Conservation (phyloP, 2,329 filamentous ascomycete genomes). For the Acrodontium crateriforme region DNA sequence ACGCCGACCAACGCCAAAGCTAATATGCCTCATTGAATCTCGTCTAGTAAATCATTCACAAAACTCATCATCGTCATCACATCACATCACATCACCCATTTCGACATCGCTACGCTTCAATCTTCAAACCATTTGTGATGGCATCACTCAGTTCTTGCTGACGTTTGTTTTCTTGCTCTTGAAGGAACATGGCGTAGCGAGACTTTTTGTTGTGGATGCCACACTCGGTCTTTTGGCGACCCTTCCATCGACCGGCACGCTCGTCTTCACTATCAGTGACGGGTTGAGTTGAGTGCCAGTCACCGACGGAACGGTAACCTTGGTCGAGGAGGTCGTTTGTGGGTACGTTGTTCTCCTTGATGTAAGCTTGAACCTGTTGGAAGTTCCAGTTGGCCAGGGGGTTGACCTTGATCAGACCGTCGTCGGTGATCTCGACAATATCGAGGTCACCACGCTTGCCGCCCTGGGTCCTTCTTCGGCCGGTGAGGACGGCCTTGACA, state of each 20-base stretch:
- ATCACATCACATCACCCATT: conserved; percentile 1
- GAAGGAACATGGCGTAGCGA: conserved; percentile 74
- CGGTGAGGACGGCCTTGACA: conserved; percentile 83
- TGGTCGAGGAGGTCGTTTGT: conserved; percentile 84
- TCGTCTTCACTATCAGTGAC: conserved; percentile 88
- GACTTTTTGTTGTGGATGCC: conserved; percentile 98
- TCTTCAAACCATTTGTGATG: conserved; percentile 20
- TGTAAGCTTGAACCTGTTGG: conserved; percentile 74
- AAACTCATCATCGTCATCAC: conserved; percentile 5
- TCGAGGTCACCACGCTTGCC: conserved; percentile 81
- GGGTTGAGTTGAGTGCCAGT: conserved; percentile 93
- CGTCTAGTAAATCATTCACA: no score
- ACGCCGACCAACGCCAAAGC: conserved; percentile 32
- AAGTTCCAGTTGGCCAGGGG: conserved; percentile 92
- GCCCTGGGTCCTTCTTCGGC: conserved; percentile 80
- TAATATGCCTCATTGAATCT: conserved; percentile 27
- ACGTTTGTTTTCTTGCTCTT: conserved; percentile 57
- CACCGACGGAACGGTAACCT: conserved; percentile 96
- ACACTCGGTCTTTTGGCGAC: conserved; percentile 89
- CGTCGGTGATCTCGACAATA: conserved; percentile 85
- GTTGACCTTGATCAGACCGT: conserved; percentile 92
- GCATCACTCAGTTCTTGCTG: conserved; percentile 37
- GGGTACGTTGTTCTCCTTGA: conserved; percentile 73
- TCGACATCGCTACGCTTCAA: no score
- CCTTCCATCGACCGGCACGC: conserved; percentile 93